Evolutionary conservation across 1,284 basidiomycete genomes (phyloP).

Genomic region (Naganishia albida): DNA sequence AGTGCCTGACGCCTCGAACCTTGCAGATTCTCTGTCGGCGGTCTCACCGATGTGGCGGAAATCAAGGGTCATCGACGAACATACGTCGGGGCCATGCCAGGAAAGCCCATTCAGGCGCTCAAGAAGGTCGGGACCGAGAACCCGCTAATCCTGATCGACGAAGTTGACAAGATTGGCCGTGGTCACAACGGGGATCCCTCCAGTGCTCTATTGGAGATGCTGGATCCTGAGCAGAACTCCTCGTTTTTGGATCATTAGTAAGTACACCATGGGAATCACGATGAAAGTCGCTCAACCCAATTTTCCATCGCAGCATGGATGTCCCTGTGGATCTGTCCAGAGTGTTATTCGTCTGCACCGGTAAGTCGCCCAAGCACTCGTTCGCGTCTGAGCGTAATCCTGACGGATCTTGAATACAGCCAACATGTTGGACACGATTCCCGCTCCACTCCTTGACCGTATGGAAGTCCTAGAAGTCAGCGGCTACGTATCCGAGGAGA

Average conservation of each 20-base stretch:
- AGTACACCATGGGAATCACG: conserved; percentile 43
- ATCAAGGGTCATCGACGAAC: conserved; percentile 98
- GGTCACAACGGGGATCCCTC: conserved; percentile 89
- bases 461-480: conserved; percentile 98
- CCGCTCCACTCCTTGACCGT: conserved; percentile 90
- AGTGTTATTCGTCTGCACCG: conserved; percentile 96
- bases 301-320: conserved; percentile 72
- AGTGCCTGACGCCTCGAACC: background rate
- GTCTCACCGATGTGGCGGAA: conserved; percentile 95
- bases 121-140: conserved; percentile 98
- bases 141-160: conserved; percentile 92
- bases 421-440: conserved; percentile 93
- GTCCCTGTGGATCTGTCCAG: conserved; percentile 95
- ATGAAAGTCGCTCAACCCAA: background rate
- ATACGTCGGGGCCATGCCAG: conserved; percentile 93
- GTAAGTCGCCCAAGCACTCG: conserved; percentile 51
- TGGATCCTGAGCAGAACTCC: conserved; percentile 97
- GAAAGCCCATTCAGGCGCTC: conserved; percentile 96
- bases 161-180: conserved; percentile 98
- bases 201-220: conserved; percentile 92
- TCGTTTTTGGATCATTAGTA: conserved; percentile 95
- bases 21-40: conserved; percentile 86
- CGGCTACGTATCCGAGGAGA: conserved; percentile 96
- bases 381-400: conserved; percentile 20
- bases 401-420: conserved; percentile 56